phyloP scores from a whole-genome alignment of 1,139 yeast genomes.

The Candida glucosophila region DNA sequence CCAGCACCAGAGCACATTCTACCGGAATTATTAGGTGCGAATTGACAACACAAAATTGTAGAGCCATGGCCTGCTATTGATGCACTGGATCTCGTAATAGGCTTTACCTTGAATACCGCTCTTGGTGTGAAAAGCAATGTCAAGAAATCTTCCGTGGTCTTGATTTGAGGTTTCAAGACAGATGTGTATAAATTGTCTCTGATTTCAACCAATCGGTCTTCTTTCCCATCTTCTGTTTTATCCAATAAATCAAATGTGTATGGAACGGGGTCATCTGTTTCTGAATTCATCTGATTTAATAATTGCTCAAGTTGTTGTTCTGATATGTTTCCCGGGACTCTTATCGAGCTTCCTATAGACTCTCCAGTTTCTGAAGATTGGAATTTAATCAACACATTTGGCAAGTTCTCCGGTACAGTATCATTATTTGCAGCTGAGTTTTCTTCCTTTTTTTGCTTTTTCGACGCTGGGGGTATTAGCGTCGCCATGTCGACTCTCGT shows the following conservation, averaged over 20 bases:
- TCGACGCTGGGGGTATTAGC: conserved; percentile 86
- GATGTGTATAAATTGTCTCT: conserved; percentile 69
- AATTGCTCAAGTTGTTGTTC: conserved; percentile 85
- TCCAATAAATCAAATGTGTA: conserved; percentile 69
- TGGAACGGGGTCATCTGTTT: conserved; percentile 79
- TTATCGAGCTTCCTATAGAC: conserved; percentile 69
- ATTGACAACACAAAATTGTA: conserved; percentile 83
- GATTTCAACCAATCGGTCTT: conserved; percentile 53
- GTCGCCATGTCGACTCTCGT: conserved; percentile 91
- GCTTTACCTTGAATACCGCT: conserved; percentile 87
- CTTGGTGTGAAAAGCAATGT: conserved; percentile 90
- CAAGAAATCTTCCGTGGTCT: conserved; percentile 87
- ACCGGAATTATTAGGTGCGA: conserved; percentile 85
- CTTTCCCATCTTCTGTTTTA: conserved; percentile 32
- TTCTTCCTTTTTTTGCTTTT: conserved; percentile 77
- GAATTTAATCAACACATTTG: conserved; percentile 80
- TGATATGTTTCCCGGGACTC: conserved; percentile 86
- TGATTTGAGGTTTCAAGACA: conserved; percentile 75
- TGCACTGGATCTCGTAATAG: conserved; percentile 85
- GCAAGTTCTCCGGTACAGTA: conserved; percentile 68
- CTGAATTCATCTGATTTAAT: conserved; percentile 62
- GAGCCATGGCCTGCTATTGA: conserved; percentile 95
- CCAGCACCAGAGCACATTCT: conserved; percentile 96
- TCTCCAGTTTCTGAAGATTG: conserved; percentile 96
- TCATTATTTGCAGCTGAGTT: conserved; percentile 74